phyloP scores from a whole-genome alignment of 1,284 basidiomycete genomes.

The Melampsora americana region DNA sequence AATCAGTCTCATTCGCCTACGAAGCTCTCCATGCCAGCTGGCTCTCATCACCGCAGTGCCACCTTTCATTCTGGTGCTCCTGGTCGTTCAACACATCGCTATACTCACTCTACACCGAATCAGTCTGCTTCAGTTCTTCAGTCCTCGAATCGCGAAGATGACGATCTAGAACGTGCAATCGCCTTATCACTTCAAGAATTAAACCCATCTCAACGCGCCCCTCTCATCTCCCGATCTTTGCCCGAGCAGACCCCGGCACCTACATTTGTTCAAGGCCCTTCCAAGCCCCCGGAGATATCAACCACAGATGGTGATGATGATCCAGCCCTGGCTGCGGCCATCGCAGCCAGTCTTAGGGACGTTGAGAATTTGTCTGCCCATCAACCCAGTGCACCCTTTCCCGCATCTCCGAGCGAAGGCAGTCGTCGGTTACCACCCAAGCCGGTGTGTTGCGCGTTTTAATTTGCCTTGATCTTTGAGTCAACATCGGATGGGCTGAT shows the following conservation, averaged over 20 bases:
- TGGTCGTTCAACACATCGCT: conserved; percentile 12
- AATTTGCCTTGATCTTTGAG: background rate
- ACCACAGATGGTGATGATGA: conserved; percentile 74
- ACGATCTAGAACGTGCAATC: conserved; percentile 89
- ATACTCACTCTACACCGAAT: conserved; percentile 44
- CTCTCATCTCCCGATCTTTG: conserved; percentile 7
- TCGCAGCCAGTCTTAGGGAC: conserved; percentile 88
- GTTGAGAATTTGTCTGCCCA: conserved; percentile 63
- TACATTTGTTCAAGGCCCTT: conserved; percentile 6
- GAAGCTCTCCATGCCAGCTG: conserved; percentile 49
- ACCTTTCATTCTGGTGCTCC: conserved; percentile 26
- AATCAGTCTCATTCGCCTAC: background rate
- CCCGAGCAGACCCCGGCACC: background rate
- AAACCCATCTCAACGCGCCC: conserved; percentile 33
- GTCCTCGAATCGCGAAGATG: conserved; percentile 66
- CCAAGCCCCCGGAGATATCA: conserved; percentile 8
- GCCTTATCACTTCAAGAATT: conserved; percentile 69
- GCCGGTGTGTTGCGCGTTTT: conserved; percentile 8
- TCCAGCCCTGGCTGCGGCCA: conserved; percentile 86
- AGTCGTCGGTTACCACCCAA: conserved; percentile 1
- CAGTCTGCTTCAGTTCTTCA: conserved; percentile 45
- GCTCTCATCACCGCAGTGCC: conserved; percentile 49
- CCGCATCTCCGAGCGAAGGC: conserved; percentile 9
- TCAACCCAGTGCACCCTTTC: conserved; percentile 41
- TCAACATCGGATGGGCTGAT: background rate